Base-by-base conservation (phyloP, 1,139 yeast genomes). In the Kazachstania sp. region DNA sequence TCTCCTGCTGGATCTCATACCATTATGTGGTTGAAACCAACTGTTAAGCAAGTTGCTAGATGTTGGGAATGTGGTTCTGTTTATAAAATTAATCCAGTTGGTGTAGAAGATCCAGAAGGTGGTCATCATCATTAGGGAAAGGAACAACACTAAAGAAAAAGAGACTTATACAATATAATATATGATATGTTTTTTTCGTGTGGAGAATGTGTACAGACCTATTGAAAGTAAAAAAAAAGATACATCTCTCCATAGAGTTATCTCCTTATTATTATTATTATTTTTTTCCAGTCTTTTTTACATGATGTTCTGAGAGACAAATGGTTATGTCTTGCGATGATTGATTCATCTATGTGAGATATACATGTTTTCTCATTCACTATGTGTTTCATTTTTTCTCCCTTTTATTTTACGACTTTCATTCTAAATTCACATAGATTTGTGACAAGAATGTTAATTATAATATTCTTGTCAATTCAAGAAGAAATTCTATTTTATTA, bases 31-130 rank as follows among this genome's bases (percentile, higher is more conserved):
- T 78, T 92, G 74, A 83, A 83, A 72, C 95, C 95, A 61, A 84
- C 90, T 59, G 79, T 77, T 57, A 86, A 79, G 49, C 74, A 85
- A 71, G 83, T 83, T 56, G 86, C 86, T 58, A 88, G 99, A 81
- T 94, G 97, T 76, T 87, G 97, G 95, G 97, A 90, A 71, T 92
- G 97, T 71, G 99, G 99, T 70, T 83, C 90, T 59, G 95, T 88
- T 59, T 90, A 84, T 78, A 81, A 85, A 65, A 73, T 92, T 62
- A 86, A 88, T 73, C 84, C 83, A 73, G 79, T 90, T 65, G 97
- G 96, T 69, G 86, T 83, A 60, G 84, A 85, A 61, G 77, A 71
- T 61, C 82, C 77, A 67, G 77, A 75, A 53, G 49, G 38, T 13
- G 45, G 42, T 34, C 43, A 38, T 23, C 45, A 47, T 37, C 41